These are phyloP conservation scores for Lachnellula arida DNA, from an alignment of 2,329 filamentous ascomycete genomes.

Conservation along the genomic window DNA sequence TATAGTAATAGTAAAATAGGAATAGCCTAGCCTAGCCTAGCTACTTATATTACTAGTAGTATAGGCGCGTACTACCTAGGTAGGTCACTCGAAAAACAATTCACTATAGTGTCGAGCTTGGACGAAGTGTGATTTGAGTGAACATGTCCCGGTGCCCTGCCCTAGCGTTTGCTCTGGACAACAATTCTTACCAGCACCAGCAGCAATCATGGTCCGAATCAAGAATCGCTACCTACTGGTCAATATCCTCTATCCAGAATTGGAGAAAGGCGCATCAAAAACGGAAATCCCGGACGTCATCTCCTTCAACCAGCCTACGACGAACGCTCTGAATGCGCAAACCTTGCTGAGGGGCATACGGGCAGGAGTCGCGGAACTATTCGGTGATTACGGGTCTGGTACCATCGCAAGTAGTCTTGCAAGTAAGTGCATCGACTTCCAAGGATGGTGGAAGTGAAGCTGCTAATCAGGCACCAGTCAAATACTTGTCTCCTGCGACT, in stretches of 20 bases:
- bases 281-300: conserved; percentile 53
- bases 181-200: not conserved
- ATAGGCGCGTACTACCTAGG: too few relatives aligned
- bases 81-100: too few relatives aligned
- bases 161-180: conserved; percentile 22
- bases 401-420: conserved; percentile 64
- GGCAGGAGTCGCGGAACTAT: conserved; percentile 64
- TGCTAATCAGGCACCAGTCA: conserved; percentile 52
- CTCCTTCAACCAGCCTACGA: conserved; percentile 73
- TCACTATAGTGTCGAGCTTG: too few relatives aligned
- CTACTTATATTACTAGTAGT: too few relatives aligned
- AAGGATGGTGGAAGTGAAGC: not conserved
- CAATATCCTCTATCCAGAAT: conserved; percentile 80
- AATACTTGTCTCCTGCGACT: conserved; percentile 88
- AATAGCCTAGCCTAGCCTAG: too few relatives aligned
- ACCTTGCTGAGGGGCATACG: conserved; percentile 65
- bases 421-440: conserved; percentile 42
- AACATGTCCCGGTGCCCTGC: too few relatives aligned
- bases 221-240: conserved; percentile 96
- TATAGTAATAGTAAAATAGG: too few relatives aligned
- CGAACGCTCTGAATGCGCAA: conserved; percentile 62
- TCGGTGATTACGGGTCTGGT: conserved; percentile 86
- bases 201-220: conserved; percentile 74
- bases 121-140: too few relatives aligned
- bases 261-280: conserved; percentile 27